Base-by-base conservation (phyloP, 371 early-diverging fungal species). In the Gilbertella persicaria region DNA sequence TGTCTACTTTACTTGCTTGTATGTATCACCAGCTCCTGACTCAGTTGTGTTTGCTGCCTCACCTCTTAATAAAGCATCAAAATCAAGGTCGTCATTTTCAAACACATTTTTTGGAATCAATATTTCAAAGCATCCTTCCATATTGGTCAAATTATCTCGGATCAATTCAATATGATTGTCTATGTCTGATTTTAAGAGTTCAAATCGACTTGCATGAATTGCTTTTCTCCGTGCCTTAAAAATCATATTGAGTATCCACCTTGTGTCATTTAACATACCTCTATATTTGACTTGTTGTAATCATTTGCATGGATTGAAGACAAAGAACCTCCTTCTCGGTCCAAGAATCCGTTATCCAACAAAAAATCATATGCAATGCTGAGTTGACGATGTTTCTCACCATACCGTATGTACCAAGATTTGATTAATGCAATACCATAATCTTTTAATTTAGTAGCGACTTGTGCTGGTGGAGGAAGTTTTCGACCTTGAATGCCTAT, bases 71-170 rank as follows among this genome's bases (percentile, higher is more conserved):
- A 75, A 39, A 2, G 72, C 70, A 26, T 73, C 66, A 44, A 73
- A 69, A 30, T 67, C 72, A 3, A 67, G 16, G 7, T 59, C 59
- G 4, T 59, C 47, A 10, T 49, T 28, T 14, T 43, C n/a, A n/a
- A 49, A 28, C 0, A 38, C 23, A 41, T 64, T 63, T 30, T 72
- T 79, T 5, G 85, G 85, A 4, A 84, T 73, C 17, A 84, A 52
- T 16, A 84, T 82, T 4, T 81, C 80, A 64, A 84, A 84, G 21
- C 80, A 82, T 0, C 76, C 58, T 46, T 78, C 79, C 84, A 84
- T 82, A 14, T 59, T 69, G 25, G 61, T 45, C 13, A 82, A n/a
- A 44, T 79, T 82, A 13, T 81, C 83, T 35, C 68, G 51, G n/a
- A 84, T 75, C 9, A 71, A 61, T 1, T 80, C 69, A 0, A 69